These are phyloP conservation scores for Phytophthora pistaciae DNA, from an alignment of 352 stramenopile species.

Conservation along the genomic window DNA sequence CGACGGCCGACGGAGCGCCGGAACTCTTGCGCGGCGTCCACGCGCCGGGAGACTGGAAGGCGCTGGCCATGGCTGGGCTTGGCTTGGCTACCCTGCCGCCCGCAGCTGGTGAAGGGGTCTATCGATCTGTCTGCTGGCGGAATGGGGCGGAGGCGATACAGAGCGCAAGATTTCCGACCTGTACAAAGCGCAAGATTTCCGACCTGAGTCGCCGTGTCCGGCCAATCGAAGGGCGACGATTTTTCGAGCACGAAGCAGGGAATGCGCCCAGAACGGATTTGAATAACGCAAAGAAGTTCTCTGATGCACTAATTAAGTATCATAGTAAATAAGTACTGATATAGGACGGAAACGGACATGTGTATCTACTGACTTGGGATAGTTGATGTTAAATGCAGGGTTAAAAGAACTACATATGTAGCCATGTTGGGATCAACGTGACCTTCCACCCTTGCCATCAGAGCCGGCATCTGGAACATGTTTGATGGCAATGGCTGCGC, in stretches of 20 bases:
- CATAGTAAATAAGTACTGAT: no score
- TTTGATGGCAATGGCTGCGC: background rate
- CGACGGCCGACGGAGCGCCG: constrained; percentile 4
- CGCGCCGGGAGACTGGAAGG: constrained; percentile 19
- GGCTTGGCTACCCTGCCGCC: constrained; percentile 13
- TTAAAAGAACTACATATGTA: background rate
- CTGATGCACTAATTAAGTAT: no score
- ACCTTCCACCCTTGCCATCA: constrained; percentile 1
- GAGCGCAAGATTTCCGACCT: constrained; percentile 11
- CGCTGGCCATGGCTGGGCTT: background rate
- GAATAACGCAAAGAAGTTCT: background rate
- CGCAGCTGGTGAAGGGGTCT: constrained; percentile 9
- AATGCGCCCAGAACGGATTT: constrained; percentile 1
- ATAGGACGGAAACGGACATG: no score
- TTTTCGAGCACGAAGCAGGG: constrained; percentile 8
- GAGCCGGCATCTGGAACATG: background rate
- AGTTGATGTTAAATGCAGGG: background rate
- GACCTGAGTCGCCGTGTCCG: constrained; percentile 5
- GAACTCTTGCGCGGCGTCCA: constrained; percentile 17
- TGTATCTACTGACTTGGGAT: background rate
- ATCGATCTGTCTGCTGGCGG: constrained; percentile 2
- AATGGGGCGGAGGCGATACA: constrained; percentile 23
- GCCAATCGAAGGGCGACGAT: constrained; percentile 2
- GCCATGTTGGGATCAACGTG: background rate
- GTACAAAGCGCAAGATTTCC: constrained; percentile 17